Base-by-base conservation (phyloP, 1,139 yeast species). In the Yamadazyma triangularis region DNA sequence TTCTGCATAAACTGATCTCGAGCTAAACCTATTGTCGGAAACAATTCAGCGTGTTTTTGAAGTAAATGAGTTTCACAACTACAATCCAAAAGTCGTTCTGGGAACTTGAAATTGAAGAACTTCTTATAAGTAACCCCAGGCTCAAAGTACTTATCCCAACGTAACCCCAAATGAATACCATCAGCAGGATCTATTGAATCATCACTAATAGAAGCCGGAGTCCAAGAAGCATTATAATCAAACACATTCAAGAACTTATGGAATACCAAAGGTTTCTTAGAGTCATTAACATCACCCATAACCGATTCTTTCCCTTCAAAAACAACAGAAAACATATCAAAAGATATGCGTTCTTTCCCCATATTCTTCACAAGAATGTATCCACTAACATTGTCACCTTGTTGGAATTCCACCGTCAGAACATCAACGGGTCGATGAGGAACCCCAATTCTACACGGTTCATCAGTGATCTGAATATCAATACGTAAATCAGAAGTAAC, bases 361-460 rank as follows among this genome's bases (percentile, higher is more conserved):
- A 48, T 53, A 47, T 77, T 78, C 24, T 60, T 53, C 10, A 77
- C 53, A 3, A 63, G 53, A 19, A 74, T 60, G 43, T 64, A 71
- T 1, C 86, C 86, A 40, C 69, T 62, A n/a, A 78, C 58, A 9
- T 60, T 49, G 44, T 77, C 82, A 13, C 80, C 79, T 8, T 76
- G 72, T 9, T 69, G 69, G 41, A 65, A 76, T 41, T 73, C 79
- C 15, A 42, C 38, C 10, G 31, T 32, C 39, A 25, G 40, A 30
- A 58, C 52, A 25, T 48, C 48, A n/a, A 58, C 44, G 16, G 43
- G 48, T 28, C 52, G 51, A 13, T 54, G 42, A 45, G 47, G 43
- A 4, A 55, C 56, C 1, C 72, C 72, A 40, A 55, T 57, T 34
- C 56, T 62, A 31, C 70, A 55, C 10, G 65, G 62, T 20, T 56